phyloP scores from a whole-genome alignment of 495 filamentous ascomycete genomes.

The Podospora sp. region DNA sequence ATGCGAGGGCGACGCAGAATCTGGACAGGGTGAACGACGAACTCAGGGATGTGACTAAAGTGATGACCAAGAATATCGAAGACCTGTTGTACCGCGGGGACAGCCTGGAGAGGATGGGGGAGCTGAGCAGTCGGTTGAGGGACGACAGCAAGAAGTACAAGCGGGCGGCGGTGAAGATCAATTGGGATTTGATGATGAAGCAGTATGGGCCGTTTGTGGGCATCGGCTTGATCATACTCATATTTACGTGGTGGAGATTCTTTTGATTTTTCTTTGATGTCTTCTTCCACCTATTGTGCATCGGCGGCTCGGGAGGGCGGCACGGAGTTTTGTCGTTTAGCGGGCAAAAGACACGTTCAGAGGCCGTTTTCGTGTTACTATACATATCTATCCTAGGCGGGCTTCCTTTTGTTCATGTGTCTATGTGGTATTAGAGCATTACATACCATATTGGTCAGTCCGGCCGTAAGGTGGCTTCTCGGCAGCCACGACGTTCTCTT shows the following conservation, averaged over 20 bases:
- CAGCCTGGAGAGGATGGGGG: constrained; percentile 94
- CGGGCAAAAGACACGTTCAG: not conserved
- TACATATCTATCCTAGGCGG: not conserved
- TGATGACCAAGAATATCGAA: constrained; percentile 99
- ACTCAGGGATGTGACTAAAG: constrained; percentile 94
- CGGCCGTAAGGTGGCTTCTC: not conserved
- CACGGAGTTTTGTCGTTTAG: constrained; percentile 22
- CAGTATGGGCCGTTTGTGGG: constrained; percentile 92
- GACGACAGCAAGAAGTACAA: constrained; percentile 95
- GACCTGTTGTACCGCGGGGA: constrained; percentile 95
- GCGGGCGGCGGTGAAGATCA: constrained; percentile 90
- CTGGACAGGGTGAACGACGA: constrained; percentile 92
- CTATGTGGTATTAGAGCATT: constrained; percentile 24
- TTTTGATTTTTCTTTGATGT: constrained; percentile 56
- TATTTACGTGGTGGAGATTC: constrained; percentile 92
- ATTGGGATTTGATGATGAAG: constrained; percentile 95
- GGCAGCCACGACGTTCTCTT: not conserved
- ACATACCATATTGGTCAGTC: constrained; percentile 5
- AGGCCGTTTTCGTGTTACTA: not conserved
- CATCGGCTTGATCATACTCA: constrained; percentile 74
- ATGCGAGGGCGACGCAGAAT: constrained; percentile 83
- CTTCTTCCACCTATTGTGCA: constrained; percentile 21
- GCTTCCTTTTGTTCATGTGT: constrained; percentile 5
- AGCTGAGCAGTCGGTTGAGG: constrained; percentile 79
- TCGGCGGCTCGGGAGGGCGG: constrained; percentile 16